Conservation (phyloP, 225 moss, liverwort and hornwort genomes). For the Pleurozium schreberi region DNA sequence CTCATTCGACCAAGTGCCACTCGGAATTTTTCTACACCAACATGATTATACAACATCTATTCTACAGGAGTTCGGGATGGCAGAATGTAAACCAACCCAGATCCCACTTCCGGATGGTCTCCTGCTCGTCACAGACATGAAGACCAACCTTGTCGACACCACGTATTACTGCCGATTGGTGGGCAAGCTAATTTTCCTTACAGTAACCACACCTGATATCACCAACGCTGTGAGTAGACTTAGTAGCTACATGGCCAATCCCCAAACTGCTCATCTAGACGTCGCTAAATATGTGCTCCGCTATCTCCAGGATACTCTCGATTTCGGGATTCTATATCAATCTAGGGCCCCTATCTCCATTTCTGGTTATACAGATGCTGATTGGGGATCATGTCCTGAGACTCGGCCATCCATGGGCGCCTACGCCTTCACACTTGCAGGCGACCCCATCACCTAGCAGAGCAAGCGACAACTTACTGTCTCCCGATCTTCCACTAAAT, state of each 20-base stretch:
- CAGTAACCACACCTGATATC: fast-evolving
- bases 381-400: no score
- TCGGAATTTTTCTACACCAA: no score
- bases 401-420: no score
- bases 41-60: no score
- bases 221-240: fast-evolving
- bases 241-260: fast-evolving
- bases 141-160: fast-evolving
- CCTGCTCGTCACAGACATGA: fast-evolving
- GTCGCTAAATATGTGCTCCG: fast-evolving
- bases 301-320: fast-evolving
- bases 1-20: fast-evolving
- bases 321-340: fast-evolving
- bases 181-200: fast-evolving
- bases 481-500: fast-evolving
- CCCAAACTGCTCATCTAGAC: fast-evolving
- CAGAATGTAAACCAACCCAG: fast-evolving
- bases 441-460: no score
- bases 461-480: fast-evolving
- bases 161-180: fast-evolving
- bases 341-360: fast-evolving
- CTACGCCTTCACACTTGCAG: no score
- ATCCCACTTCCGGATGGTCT: no score
- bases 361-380: fast-evolving
- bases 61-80: no score